Evolutionary conservation across 2,329 filamentous ascomycete genomes (phyloP), one percentile per base, ranked within the genome.

Genomic region (Colletotrichum aenigma): DNA sequence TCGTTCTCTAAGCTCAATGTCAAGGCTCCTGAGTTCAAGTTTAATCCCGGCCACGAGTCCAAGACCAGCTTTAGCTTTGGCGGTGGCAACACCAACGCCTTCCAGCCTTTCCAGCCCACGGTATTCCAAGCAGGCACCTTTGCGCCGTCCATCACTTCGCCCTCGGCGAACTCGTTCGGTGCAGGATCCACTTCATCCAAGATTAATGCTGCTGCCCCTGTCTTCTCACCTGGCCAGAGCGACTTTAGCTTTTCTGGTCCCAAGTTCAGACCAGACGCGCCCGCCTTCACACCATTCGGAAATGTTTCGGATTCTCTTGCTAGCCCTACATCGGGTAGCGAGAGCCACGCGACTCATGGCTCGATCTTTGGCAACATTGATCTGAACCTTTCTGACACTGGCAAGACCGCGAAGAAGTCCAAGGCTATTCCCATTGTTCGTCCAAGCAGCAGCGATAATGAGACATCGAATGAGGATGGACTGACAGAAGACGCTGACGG

Each of bases 21-120:
- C 34, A 92, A 94, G 77, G 96, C 96, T 0, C 94, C 96, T 62
- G 95, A 97, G 81, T 98, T 98, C 88, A 95, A 93, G 79, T 96
- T 96, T 84, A 91, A 91, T 77, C 90, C 90, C 5, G 83, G 85
- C 4, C 89, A 83, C 79, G 85, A 84, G 30, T 92, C 91, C 79
- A 86, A 88, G 48, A 87, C 89, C 38, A 83, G 85, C 18, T 91
- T 91, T 80, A 86, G 85, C 52, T 91, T 91, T 76, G 85, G 86
- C 76, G 85, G 86, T 75, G 85, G 86, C 76, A 85, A 86, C 26
- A 83, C 82, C 55, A 86, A 81, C 66, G 80, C 79, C 64, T 89
- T 89, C 82, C 88, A 92, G 78, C 88, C 90, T 65, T 89, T 89
- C 82, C 88, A 92, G 78, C 88, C 90, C 7, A 78, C 86, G 9